Conservation (phyloP, 345 rosid genomes). For the Arabidopsis thaliana region TAIR10.1 NC_003070.9:7507501-7508000, state of each 20-base stretch:
- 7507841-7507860: slow-evolving; percentile 1
- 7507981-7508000: neutral
- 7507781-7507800: slow-evolving; percentile 30
- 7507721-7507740: neutral
- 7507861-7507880: slow-evolving; percentile 3
- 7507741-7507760: neutral
- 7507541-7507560: neutral
- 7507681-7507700: slow-evolving; percentile 29
- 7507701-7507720: slow-evolving; percentile 22
- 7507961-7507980: neutral
- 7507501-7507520: neutral
- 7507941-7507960: neutral
- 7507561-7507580: neutral
- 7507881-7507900: neutral
- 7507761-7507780: slow-evolving; percentile 24
- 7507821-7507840: slow-evolving; percentile 12
- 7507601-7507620: slow-evolving; percentile 32
- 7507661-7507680: slow-evolving; percentile 42
- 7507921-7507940: neutral
- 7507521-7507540: slow-evolving; percentile 13
- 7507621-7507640: slow-evolving; percentile 37
- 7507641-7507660: slow-evolving; percentile 23
- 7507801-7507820: slow-evolving; percentile 17
- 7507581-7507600: neutral
- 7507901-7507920: neutral